A percentile compares a stretch with the other conserved stretches of the same genome.
Evolutionary conservation across 1,139 yeast genomes (phyloP).

Genomic region (Chernovozyma sophiae-reginae): DNA sequence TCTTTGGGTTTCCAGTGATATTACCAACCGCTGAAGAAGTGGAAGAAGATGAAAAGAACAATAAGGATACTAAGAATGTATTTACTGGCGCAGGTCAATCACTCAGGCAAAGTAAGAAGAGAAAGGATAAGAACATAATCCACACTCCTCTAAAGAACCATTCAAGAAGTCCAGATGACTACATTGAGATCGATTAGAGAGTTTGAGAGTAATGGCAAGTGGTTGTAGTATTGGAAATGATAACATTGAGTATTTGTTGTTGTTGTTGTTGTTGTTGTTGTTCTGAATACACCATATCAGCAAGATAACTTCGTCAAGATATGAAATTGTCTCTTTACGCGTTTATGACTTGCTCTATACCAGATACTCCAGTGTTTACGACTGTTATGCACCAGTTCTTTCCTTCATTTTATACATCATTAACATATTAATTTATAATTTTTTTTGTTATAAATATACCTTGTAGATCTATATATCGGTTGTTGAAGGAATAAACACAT

Average conservation of each 20-base stretch:
- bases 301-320: too few relatives aligned
- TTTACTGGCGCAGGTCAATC: constrained; percentile 69
- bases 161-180: constrained; percentile 70
- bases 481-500: constrained; percentile 42
- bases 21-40: constrained; percentile 56
- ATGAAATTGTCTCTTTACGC: too few relatives aligned
- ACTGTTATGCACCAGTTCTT: too few relatives aligned
- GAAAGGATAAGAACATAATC: constrained; percentile 54
- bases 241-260: too few relatives aligned
- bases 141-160: constrained; percentile 44
- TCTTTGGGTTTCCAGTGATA: constrained; percentile 87
- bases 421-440: too few relatives aligned
- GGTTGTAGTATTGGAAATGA: too few relatives aligned
- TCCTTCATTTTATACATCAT: too few relatives aligned
- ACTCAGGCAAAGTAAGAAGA: constrained; percentile 67
- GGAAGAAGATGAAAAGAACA: constrained; percentile 25
- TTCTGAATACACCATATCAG: neutral
- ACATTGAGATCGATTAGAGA: constrained; percentile 67
- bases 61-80: constrained; percentile 16
- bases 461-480: constrained; percentile 14
- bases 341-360: too few relatives aligned
- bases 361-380: too few relatives aligned
- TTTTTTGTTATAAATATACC: too few relatives aligned
- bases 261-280: neutral
- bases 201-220: too few relatives aligned